Base-by-base conservation (phyloP, 2,329 filamentous ascomycete species). In the Beauveria australis region DNA sequence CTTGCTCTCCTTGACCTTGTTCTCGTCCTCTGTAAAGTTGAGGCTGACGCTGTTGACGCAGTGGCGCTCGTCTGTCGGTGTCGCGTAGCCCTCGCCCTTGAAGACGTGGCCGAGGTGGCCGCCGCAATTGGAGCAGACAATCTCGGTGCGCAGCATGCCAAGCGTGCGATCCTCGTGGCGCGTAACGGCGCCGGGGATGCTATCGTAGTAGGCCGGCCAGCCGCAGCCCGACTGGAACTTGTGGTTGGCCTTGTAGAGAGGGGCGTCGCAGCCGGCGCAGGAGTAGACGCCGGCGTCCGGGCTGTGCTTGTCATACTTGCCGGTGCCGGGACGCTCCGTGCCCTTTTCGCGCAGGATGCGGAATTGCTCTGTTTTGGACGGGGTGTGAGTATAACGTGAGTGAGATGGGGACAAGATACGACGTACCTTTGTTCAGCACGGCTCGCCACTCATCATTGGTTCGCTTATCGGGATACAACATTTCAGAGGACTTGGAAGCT, bases 191-290 rank as follows among this genome's bases (percentile, higher is more conserved):
- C 92, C 92, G 0, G 94, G 93, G 56, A 99, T 85, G 66, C 89
- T 93, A 75, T 99, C 94, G 72, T 93, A 99, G 76, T 97, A 99
- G 14, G 94, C 94, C 0, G 94, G 94, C 94, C 94, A 99, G 63
- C 94, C 94, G 75, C 94, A 99, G 47, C 92, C 91, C 19, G 90
- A 95, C 74, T 90, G 90, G 82, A 99, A 99, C 75, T 99, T 99
- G 76, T 96, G 92, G 64, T 82, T 82, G 30, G 94, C 92, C 74
- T 87, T 93, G 83, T 99, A 99, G 19, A 99, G 85, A 5, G 94
- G 92, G 8, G 92, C 83, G 30, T 87, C 75, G 80, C 94, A 99
- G 57, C 85, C 94, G 19, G 89, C 90, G 75, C 94, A 99, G 51
- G 81, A 86, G 78, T 97, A 99, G 59, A 91, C 83, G 61, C 94